Evolutionary conservation across 306 rosid species (phyloP).

Genomic region (Prunus armeniaca): DNA sequence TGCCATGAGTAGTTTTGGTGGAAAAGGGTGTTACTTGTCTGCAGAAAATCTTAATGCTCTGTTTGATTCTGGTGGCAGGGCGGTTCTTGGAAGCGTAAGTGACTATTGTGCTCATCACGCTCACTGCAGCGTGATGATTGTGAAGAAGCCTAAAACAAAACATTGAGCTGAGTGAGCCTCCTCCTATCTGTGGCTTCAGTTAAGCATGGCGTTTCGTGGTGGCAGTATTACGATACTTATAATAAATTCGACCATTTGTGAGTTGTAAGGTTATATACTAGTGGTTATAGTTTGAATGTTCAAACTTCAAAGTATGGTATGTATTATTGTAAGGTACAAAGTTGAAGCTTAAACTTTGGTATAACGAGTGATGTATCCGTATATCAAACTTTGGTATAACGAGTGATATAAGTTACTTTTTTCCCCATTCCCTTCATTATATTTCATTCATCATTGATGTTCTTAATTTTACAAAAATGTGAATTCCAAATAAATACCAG

Average conservation of each 20-base stretch:
- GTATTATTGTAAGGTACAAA: not conserved
- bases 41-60: not conserved
- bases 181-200: not conserved
- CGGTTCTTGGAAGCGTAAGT: slow-evolving; percentile 23
- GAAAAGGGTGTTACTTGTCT: not conserved
- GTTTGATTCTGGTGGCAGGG: slow-evolving; percentile 20
- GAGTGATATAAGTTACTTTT: not conserved
- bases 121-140: slow-evolving; percentile 24
- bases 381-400: not conserved
- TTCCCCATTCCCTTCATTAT: too few relatives aligned
- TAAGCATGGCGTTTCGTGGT: not conserved
- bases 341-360: not conserved
- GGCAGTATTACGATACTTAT: not conserved
- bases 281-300: not conserved
- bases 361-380: not conserved
- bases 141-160: slow-evolving; percentile 19
- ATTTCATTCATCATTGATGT: too few relatives aligned
- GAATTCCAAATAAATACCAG: too few relatives aligned
- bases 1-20: not conserved
- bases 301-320: not conserved
- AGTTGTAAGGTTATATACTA: not conserved
- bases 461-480: too few relatives aligned
- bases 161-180: not conserved
- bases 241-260: slow-evolving; percentile 1
- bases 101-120: slow-evolving; percentile 21